Evolutionary conservation across 23 red algal species (phyloP).

Genomic region (Cyanidiococcus yangmingshanensis): DNA sequence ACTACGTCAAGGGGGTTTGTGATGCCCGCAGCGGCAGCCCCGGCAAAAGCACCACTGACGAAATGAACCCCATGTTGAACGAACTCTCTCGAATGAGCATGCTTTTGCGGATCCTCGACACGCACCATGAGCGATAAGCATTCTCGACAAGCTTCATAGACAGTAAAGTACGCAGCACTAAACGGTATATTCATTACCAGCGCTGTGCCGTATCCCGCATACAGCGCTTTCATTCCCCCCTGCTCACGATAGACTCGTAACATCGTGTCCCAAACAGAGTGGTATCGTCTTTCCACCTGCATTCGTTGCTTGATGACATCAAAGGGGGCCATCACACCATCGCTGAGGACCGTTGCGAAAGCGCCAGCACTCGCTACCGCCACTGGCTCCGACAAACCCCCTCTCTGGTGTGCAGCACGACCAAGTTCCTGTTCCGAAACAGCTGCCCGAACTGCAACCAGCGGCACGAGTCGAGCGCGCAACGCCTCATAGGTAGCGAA

Average conservation of each 20-base stretch:
- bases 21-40: conserved; percentile 45
- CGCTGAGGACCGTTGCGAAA: conserved; percentile 55
- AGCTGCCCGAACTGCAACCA: background rate
- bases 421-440: background rate
- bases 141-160: conserved; percentile 54
- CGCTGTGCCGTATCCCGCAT: conserved; percentile 59
- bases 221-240: conserved; percentile 61
- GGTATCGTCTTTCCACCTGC: conserved; percentile 41
- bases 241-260: conserved; percentile 36
- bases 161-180: conserved; percentile 50
- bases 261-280: conserved; percentile 31
- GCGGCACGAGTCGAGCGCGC: background rate
- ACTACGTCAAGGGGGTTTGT: conserved; percentile 95
- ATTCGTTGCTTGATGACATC: conserved; percentile 96
- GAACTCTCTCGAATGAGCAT: background rate
- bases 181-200: conserved; percentile 94
- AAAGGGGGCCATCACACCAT: conserved; percentile 79
- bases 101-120: background rate
- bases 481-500: conserved; percentile 71
- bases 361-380: conserved; percentile 56
- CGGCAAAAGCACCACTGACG: conserved; percentile 51
- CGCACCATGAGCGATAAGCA: conserved; percentile 25
- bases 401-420: background rate
- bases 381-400: conserved; percentile 11
- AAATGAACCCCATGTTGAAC: conserved; percentile 24